Evolutionary conservation across 2,329 filamentous ascomycete genomes (phyloP).

Genomic region (Beauveria varroae): DNA sequence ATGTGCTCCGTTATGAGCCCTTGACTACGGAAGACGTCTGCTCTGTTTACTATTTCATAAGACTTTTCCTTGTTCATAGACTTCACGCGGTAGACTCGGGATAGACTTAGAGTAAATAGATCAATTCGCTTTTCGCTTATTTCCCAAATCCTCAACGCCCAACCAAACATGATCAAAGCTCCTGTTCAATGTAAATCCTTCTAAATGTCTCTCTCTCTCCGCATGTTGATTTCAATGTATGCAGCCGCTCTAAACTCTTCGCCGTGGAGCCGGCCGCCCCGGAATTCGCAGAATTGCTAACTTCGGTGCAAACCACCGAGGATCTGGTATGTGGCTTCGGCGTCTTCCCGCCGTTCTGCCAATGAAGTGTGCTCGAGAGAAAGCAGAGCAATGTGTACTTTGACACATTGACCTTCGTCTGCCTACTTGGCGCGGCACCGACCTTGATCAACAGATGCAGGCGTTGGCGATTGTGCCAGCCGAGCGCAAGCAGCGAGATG

Average conservation of each 20-base stretch:
- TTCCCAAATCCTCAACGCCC: neutral
- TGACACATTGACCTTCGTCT: too few relatives aligned
- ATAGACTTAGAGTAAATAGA: neutral
- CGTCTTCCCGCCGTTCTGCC: too few relatives aligned
- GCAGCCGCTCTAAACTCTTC: neutral
- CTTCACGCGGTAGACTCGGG: neutral
- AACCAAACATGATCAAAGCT: neutral
- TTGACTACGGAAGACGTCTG: neutral
- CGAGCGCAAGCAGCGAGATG: too few relatives aligned
- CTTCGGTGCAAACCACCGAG: too few relatives aligned
- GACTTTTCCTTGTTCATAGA: neutral
- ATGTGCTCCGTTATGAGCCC: constrained; percentile 24
- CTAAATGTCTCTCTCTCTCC: neutral
- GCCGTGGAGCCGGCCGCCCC: too few relatives aligned
- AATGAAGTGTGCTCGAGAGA: too few relatives aligned
- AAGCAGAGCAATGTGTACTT: too few relatives aligned
- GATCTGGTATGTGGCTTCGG: too few relatives aligned
- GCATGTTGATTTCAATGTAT: neutral
- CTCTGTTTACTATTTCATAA: neutral
- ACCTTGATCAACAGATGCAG: too few relatives aligned
- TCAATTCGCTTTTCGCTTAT: neutral
- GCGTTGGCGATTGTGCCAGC: too few relatives aligned
- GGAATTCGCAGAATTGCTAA: too few relatives aligned
- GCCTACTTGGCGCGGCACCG: too few relatives aligned
- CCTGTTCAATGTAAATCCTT: neutral